These are phyloP conservation scores for Volvox reticuliferus DNA, from an alignment of 139 green algal species.

Conservation along the genomic window DNA sequence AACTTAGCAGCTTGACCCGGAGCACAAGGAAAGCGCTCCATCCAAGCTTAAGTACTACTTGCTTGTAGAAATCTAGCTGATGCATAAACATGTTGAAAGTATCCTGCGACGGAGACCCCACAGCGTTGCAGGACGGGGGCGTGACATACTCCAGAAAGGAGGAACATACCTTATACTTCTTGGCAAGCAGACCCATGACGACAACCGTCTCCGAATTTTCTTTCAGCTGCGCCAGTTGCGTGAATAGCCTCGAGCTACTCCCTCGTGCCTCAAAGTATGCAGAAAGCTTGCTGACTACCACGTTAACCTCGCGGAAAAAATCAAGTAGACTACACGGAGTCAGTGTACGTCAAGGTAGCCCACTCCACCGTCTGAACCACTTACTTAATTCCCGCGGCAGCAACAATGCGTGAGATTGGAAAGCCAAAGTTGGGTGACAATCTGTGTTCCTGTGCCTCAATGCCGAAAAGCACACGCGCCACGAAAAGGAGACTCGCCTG, in stretches of 20 bases:
- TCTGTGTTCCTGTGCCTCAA: background rate
- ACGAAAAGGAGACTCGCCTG: slow-evolving; percentile 33
- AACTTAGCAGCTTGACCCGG: slow-evolving; percentile 57
- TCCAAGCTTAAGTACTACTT: slow-evolving; percentile 55
- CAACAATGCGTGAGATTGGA: slow-evolving; percentile 51
- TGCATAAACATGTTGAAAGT: slow-evolving; percentile 43
- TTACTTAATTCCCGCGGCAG: slow-evolving; percentile 49
- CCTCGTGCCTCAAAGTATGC: slow-evolving; percentile 20
- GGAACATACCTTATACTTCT: slow-evolving; percentile 79
- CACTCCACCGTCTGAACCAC: background rate
- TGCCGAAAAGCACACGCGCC: slow-evolving; percentile 3
- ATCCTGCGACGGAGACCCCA: no score
- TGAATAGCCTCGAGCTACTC: slow-evolving; percentile 34
- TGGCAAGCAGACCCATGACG: slow-evolving; percentile 50
- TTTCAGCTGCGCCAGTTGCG: slow-evolving; percentile 34
- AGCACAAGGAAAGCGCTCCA: slow-evolving; percentile 64
- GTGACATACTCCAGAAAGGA: no score
- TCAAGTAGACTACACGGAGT: slow-evolving; percentile 54
- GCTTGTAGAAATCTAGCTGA: slow-evolving; percentile 48
- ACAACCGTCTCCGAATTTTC: slow-evolving; percentile 65
- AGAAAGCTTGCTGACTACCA: slow-evolving; percentile 58
- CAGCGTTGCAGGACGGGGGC: no score
- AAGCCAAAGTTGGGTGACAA: background rate
- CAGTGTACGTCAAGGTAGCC: background rate
- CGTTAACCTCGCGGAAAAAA: slow-evolving; percentile 63